Percentiles rank a stretch among this genome's conserved stretches.
These are phyloP conservation scores for Eucalyptus coolabah DNA, from an alignment of 345 rosid genomes.

Conservation along the genomic window DNA sequence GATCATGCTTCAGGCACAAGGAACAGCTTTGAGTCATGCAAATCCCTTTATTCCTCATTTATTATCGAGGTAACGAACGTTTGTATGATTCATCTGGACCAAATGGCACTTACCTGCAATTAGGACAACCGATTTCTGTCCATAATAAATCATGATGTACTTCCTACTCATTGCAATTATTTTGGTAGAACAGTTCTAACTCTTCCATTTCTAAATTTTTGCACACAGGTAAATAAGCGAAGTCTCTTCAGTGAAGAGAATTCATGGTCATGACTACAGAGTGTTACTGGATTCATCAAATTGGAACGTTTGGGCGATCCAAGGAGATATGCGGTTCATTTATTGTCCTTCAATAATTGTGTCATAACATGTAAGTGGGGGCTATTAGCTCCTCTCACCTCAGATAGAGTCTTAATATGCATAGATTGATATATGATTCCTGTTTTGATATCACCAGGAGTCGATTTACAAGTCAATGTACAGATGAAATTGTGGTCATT, in stretches of 20 bases:
- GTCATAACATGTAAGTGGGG: background rate
- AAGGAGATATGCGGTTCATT: background rate
- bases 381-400: background rate
- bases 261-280: background rate
- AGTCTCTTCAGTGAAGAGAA: background rate
- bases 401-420: background rate
- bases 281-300: background rate
- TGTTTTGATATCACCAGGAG: background rate
- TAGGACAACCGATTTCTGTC: background rate
- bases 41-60: background rate
- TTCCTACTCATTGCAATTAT: background rate
- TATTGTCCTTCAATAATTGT: background rate
- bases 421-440: background rate
- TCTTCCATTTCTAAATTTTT: background rate
- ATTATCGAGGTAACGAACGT: background rate
- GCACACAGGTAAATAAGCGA: background rate
- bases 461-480: background rate
- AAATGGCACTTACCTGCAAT: background rate
- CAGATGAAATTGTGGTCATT: background rate
- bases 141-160: background rate
- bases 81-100: background rate
- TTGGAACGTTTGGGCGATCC: background rate
- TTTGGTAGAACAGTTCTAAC: background rate
- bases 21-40: constrained; percentile 5
- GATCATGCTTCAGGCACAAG: background rate